phyloP scores from a whole-genome alignment of 805 yeast genomes.

The Candida boleticola region DNA sequence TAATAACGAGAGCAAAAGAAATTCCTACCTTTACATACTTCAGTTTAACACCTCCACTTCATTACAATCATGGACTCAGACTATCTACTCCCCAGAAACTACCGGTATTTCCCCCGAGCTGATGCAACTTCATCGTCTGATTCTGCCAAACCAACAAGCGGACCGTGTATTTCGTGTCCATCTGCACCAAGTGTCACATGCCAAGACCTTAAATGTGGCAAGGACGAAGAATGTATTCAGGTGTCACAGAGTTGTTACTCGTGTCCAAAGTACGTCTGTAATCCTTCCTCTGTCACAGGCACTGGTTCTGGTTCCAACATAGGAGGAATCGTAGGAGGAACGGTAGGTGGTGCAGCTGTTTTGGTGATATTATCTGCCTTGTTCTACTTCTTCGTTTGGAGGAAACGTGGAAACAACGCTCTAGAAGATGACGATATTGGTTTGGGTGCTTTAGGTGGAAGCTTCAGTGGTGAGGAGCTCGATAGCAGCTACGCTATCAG shows the following conservation, averaged over 20 bases:
- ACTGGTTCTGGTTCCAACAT: constrained; percentile 17
- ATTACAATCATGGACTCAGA: neutral
- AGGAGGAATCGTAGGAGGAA: constrained; percentile 44
- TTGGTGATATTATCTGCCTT: constrained; percentile 22
- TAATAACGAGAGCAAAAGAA: no score
- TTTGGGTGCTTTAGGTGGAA: constrained; percentile 9
- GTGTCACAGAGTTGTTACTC: constrained; percentile 20
- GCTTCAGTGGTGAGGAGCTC: constrained; percentile 1
- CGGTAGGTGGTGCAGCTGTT: constrained; percentile 35
- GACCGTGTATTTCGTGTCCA: constrained; percentile 9
- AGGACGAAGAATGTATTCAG: constrained; percentile 21
- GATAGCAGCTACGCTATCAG: constrained; percentile 12
- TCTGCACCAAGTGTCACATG: constrained; percentile 23
- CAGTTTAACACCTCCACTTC: no score
- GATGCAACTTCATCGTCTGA: constrained; percentile 7
- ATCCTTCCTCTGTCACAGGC: constrained; percentile 8
- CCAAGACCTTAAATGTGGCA: constrained; percentile 14
- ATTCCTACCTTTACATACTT: no score
- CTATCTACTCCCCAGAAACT: neutral
- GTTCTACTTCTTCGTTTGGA: constrained; percentile 30
- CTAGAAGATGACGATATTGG: constrained; percentile 25
- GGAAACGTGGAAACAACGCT: constrained; percentile 28
- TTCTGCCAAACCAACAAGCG: neutral
- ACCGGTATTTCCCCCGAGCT: neutral
- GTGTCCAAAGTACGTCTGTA: constrained; percentile 27